phyloP scores from a whole-genome alignment of 768 basidiomycete genomes.

The Hypholoma fasciculare region DNA sequence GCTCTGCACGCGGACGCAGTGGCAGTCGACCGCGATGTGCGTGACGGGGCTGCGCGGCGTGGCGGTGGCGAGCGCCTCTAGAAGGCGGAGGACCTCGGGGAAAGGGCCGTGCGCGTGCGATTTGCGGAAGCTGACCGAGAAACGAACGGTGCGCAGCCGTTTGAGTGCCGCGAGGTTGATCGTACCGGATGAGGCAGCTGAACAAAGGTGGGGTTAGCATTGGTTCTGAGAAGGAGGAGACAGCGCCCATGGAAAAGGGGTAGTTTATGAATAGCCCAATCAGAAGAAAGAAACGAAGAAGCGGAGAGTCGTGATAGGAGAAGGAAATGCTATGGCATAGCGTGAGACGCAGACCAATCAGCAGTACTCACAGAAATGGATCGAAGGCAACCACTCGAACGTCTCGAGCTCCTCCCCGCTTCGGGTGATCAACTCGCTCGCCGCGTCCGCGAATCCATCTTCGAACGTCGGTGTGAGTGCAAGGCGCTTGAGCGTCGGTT shows the following conservation, averaged over 20 bases:
- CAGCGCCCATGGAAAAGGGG: not conserved
- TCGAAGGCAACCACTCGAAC: slow-evolving; percentile 23
- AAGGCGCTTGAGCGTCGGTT: slow-evolving; percentile 12
- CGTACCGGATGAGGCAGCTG: slow-evolving; percentile 16
- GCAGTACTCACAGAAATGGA: slow-evolving; percentile 20
- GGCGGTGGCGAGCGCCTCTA: not conserved
- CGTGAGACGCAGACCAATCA: not conserved
- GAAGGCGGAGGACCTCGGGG: slow-evolving; percentile 13
- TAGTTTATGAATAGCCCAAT: not conserved
- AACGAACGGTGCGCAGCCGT: slow-evolving; percentile 13
- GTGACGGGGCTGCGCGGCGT: not conserved
- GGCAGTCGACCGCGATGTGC: slow-evolving; percentile 16
- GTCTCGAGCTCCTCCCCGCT: slow-evolving; percentile 10
- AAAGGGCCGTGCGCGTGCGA: slow-evolving; percentile 13
- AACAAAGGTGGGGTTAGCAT: not conserved
- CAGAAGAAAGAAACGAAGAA: not conserved
- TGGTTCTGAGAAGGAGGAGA: not conserved
- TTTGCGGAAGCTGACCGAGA: slow-evolving; percentile 20
- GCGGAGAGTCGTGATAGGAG: not conserved
- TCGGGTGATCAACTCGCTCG: slow-evolving; percentile 14
- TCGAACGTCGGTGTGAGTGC: slow-evolving; percentile 22
- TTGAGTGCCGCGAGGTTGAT: slow-evolving; percentile 15
- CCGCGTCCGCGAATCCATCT: slow-evolving; percentile 16
- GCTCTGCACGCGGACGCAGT: slow-evolving; percentile 14
- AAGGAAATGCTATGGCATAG: not conserved